Conservation (phyloP, 129 eudicot species). For the Saposhnikovia divaricata region DNA sequence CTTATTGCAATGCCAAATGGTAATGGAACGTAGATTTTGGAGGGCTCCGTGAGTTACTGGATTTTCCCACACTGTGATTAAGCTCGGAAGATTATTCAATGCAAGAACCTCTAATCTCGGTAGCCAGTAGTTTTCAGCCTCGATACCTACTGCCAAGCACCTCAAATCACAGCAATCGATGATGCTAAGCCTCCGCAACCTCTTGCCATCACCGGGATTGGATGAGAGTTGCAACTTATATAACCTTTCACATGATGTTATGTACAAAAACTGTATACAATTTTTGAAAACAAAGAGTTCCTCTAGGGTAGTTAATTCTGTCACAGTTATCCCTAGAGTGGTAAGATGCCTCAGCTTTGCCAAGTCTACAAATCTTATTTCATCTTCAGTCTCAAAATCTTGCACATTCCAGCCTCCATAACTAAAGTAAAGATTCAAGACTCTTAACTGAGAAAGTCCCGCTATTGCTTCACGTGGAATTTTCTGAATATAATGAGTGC, state of each 20-base stretch:
- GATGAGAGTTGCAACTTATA: slow-evolving; percentile 19
- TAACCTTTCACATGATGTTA: slow-evolving; percentile 30
- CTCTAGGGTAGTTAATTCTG: slow-evolving; percentile 16
- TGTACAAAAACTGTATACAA: slow-evolving; percentile 27
- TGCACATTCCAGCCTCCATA: slow-evolving; percentile 25
- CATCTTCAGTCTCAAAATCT: neutral
- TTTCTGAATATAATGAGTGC: slow-evolving; percentile 26
- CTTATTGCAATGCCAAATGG: slow-evolving; percentile 9
- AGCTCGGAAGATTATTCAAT: slow-evolving; percentile 27
- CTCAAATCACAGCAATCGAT: slow-evolving; percentile 27
- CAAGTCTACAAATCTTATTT: slow-evolving; percentile 11
- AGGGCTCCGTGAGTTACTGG: slow-evolving; percentile 23
- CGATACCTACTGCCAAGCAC: slow-evolving; percentile 16
- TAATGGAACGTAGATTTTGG: slow-evolving; percentile 9
- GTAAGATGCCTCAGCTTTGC: slow-evolving; percentile 9
- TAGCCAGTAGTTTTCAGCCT: slow-evolving; percentile 27
- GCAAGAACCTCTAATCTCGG: slow-evolving; percentile 23
- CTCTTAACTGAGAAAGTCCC: slow-evolving; percentile 24
- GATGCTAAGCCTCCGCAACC: slow-evolving; percentile 27
- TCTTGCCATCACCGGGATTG: slow-evolving; percentile 28
- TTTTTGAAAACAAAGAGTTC: slow-evolving; percentile 13
- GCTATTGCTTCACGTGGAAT: slow-evolving; percentile 33
- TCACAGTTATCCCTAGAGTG: slow-evolving; percentile 28
- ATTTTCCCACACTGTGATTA: slow-evolving; percentile 29
- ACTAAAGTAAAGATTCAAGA: slow-evolving; percentile 32